These are phyloP conservation scores for Scalesia atractyloides DNA, from an alignment of 129 eudicot species.

Conservation along the genomic window DNA sequence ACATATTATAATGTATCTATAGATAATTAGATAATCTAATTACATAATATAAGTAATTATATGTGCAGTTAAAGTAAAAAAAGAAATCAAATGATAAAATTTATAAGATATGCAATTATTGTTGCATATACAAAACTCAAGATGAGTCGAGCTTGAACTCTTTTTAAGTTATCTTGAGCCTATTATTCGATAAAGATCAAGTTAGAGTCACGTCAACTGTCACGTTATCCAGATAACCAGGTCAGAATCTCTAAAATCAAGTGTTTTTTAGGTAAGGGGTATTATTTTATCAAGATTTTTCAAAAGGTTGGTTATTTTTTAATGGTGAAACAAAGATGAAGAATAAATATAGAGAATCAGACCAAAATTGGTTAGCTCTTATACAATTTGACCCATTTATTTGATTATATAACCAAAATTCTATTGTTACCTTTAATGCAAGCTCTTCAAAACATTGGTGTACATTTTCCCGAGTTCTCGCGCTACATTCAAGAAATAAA, in stretches of 20 bases:
- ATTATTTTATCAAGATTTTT: background rate
- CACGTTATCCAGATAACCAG: background rate
- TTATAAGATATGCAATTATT: no score
- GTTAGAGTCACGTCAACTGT: background rate
- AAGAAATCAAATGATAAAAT: no score
- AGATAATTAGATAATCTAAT: no score
- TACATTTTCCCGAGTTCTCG: constrained; percentile 84
- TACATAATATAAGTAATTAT: no score
- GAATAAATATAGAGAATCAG: background rate
- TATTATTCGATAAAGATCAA: no score
- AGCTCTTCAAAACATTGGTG: constrained; percentile 91
- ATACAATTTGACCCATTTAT: constrained; percentile 5
- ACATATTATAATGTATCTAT: no score
- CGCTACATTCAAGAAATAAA: constrained; percentile 86
- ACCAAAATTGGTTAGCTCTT: background rate
- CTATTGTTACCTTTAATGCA: constrained; percentile 61
- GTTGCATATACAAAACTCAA: no score
- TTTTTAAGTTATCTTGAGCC: no score
- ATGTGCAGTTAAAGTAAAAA: no score
- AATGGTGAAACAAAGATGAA: background rate
- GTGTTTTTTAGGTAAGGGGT: background rate
- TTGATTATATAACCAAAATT: background rate
- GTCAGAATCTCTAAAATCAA: background rate
- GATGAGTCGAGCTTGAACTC: no score
- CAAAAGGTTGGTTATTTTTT: background rate